Evolutionary conservation across 23 red algal species (phyloP), one percentile per base, ranked within the genome.

Genomic region (Pyropia haitanensis): DNA sequence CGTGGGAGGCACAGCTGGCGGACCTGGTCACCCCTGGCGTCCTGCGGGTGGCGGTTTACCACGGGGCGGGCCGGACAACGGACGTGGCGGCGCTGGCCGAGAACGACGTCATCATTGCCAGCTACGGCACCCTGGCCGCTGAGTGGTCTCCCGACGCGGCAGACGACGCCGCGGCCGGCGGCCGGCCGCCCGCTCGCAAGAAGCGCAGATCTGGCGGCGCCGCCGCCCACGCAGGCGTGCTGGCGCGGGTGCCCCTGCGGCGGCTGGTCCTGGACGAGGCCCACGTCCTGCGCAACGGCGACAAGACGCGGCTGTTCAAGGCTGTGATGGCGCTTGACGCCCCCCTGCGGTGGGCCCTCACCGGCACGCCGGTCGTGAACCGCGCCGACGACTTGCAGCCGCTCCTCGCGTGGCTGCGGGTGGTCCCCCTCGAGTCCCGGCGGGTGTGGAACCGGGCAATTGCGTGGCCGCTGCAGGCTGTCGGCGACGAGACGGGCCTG

Each of bases 291-390:
- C 81, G 82, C 56, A 84, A 88, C 32, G 21, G 44, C 17, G 28
- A 44, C 2, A 25, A 24, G 9, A 91, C 90, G 18, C 70, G 82
- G 56, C 26, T 55, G 26, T 66, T 69, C 53, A 50, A 51, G 9
- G 81, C 90, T 17, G 63, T 63, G 6, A 76, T 53, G 34, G 65
- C 67, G 12, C 26, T 95, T 19, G 15, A 72, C n/a, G 73, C 81
- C 18, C 39, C 58, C n/a, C 57, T 25, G 48, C 56, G 83, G 27
- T 95, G 90, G 90, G 83, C 77, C 75, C 82, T 95, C 39, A 95
- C 82, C 16, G 90, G 90, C 23, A 95, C 90, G 22, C 90, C 90
- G 2, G 69, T 95, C 29, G 77, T 83, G 63, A 95, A 95, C 64
- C 69, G 51, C n/a, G 72, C 84, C 17, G 77, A 95, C 44, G 90